Evolutionary conservation across 331 rosid genomes (phyloP).

Genomic region (Phaseolus coccineus): DNA sequence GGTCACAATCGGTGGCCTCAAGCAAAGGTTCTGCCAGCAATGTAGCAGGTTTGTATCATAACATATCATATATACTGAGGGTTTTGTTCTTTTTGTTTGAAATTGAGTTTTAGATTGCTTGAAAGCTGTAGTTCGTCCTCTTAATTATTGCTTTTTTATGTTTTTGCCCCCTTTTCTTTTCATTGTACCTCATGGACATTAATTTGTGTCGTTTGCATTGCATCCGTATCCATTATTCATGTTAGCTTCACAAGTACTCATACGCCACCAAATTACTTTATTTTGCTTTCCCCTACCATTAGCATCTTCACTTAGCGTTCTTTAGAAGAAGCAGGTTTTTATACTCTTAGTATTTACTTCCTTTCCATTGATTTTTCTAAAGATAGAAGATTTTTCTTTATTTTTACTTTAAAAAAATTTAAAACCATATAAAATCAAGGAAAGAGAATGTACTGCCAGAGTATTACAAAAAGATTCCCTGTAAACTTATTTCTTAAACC

Average conservation of each 20-base stretch:
- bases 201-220: conserved; percentile 7
- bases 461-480: not conserved
- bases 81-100: conserved; percentile 2
- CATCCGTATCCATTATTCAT: conserved; percentile 34
- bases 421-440: not conserved
- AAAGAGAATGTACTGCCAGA: not conserved
- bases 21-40: conserved; percentile 93
- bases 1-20: conserved; percentile 73
- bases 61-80: not conserved
- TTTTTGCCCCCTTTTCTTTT: not conserved
- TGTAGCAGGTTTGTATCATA: conserved; percentile 74
- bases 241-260: conserved; percentile 37
- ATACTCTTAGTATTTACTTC: not conserved
- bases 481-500: conserved; percentile 2
- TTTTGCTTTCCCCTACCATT: conserved; percentile 33
- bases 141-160: conserved; percentile 2
- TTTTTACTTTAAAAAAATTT: not conserved
- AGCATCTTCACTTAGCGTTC: conserved; percentile 40
- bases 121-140: not conserved
- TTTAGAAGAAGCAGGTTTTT: not conserved
- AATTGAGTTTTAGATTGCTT: conserved; percentile 25
- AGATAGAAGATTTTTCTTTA: not conserved
- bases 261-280: conserved; percentile 1
- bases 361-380: not conserved
- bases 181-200: not conserved